phyloP scores from a whole-genome alignment of 352 stramenopile species.

The Pythium rhizo-oryzae region DNA sequence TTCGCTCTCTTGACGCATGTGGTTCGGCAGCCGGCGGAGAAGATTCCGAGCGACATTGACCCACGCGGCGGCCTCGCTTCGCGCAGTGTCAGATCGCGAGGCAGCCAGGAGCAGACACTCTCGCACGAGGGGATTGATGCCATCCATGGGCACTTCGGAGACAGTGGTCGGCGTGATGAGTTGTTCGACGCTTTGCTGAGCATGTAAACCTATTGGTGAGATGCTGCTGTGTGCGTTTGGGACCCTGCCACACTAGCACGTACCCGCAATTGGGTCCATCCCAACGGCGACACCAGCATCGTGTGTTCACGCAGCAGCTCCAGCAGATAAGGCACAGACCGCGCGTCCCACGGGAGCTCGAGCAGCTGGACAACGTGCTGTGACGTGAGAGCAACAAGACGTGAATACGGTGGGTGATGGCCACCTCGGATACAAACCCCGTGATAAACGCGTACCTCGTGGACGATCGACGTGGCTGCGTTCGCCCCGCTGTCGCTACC shows the following conservation, averaged over 20 bases:
- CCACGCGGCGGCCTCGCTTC: conserved; percentile 49
- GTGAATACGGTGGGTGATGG: neutral
- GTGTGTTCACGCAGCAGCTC: conserved; percentile 58
- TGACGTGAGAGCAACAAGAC: neutral
- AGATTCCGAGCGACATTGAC: conserved; percentile 54
- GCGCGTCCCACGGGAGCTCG: conserved; percentile 62
- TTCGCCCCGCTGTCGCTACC: neutral
- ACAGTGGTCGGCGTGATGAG: conserved; percentile 1
- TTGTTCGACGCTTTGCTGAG: conserved; percentile 28
- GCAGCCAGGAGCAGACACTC: conserved; percentile 58
- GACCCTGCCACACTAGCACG: no score
- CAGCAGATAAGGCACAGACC: conserved; percentile 58
- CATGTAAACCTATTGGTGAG: neutral
- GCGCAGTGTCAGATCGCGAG: conserved; percentile 25
- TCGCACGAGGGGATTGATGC: conserved; percentile 56
- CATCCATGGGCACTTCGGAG: conserved; percentile 6
- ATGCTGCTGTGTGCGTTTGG: no score
- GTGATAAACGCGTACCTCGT: conserved; percentile 33
- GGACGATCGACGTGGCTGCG: conserved; percentile 11
- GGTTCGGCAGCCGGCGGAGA: conserved; percentile 49
- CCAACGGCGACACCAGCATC: conserved; percentile 41
- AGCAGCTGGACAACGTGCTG: conserved; percentile 66
- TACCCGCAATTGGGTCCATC: conserved; percentile 66
- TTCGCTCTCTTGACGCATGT: conserved; percentile 67
- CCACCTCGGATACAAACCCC: neutral